Percentiles rank a stretch among this genome's conserved stretches.
phyloP scores from a whole-genome alignment of 164 flowering plant genomes.

The Tetracentron sinense region DNA sequence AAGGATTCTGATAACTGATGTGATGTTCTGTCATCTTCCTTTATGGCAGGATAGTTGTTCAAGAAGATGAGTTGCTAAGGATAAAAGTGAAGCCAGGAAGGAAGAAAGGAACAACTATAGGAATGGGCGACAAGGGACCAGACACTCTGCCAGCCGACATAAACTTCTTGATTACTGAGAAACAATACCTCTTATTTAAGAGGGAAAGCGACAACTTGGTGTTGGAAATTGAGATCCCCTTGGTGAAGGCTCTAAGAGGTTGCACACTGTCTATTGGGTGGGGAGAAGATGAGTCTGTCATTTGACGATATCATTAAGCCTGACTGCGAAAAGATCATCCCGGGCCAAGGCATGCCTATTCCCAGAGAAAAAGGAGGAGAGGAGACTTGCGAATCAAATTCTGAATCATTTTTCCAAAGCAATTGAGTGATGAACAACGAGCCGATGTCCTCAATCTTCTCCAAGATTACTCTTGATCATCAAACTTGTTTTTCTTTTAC shows the following conservation, averaged over 20 bases:
- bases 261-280: slow-evolving; percentile 52
- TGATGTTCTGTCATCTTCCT: no score
- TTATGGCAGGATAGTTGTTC: slow-evolving; percentile 37
- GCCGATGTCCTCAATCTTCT: no score
- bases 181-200: slow-evolving; percentile 51
- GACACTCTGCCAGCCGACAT: slow-evolving; percentile 63
- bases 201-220: slow-evolving; percentile 65
- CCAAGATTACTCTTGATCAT: no score
- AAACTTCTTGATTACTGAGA: slow-evolving; percentile 52
- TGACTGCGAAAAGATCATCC: slow-evolving; percentile 54
- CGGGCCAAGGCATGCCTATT: slow-evolving; percentile 78
- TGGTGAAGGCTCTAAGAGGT: slow-evolving; percentile 71
- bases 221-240: slow-evolving; percentile 53
- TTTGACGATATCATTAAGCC: slow-evolving; percentile 56
- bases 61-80: slow-evolving; percentile 53
- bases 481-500: no score
- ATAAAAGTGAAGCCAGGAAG: slow-evolving; percentile 82
- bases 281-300: slow-evolving; percentile 43
- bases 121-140: slow-evolving; percentile 63
- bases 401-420: no score
- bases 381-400: no score
- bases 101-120: slow-evolving; percentile 74
- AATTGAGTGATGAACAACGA: no score
- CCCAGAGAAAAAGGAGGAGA: slow-evolving; percentile 40
- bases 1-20: no score